These are phyloP conservation scores for Botrytis byssoidea DNA, from an alignment of 2,329 filamentous ascomycete genomes.

Conservation along the genomic window DNA sequence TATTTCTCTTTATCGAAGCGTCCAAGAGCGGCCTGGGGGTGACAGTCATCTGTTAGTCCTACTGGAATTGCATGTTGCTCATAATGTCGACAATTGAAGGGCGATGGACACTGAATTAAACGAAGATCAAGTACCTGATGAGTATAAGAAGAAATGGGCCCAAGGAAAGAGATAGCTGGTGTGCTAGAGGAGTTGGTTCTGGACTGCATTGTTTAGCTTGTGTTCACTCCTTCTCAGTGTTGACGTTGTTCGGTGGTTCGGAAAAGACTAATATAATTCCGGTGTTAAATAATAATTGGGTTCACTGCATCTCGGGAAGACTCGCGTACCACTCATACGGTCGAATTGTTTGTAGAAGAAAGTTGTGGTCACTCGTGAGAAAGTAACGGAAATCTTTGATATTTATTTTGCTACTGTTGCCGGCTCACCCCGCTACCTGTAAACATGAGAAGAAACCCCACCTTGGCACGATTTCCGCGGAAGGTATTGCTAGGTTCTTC, in stretches of 20 bases:
- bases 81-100: conserved; percentile 21
- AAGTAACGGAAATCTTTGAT: conserved; percentile 1
- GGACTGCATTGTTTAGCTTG: conserved; percentile 17
- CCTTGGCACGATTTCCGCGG: conserved; percentile 5
- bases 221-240: conserved; percentile 12
- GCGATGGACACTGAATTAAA: conserved; percentile 22
- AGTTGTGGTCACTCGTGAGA: background rate
- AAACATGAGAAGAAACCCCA: conserved; percentile 5
- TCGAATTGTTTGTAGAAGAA: conserved; percentile 7
- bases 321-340: conserved; percentile 18
- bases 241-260: conserved; percentile 9
- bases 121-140: conserved; percentile 55
- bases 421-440: conserved; percentile 18
- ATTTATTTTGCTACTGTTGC: conserved; percentile 14
- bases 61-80: conserved; percentile 16
- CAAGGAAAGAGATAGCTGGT: conserved; percentile 55
- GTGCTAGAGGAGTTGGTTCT: conserved; percentile 10
- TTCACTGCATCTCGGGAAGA: conserved; percentile 21
- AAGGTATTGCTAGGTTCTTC: background rate
- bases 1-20: conserved; percentile 44
- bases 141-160: conserved; percentile 65
- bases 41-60: conserved; percentile 34
- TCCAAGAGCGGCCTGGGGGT: conserved; percentile 52
- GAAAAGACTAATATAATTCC: background rate
- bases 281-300: background rate